Base-by-base conservation (phyloP, 2,329 filamentous ascomycete species). In the Chaetomiaceae sp. region DNA sequence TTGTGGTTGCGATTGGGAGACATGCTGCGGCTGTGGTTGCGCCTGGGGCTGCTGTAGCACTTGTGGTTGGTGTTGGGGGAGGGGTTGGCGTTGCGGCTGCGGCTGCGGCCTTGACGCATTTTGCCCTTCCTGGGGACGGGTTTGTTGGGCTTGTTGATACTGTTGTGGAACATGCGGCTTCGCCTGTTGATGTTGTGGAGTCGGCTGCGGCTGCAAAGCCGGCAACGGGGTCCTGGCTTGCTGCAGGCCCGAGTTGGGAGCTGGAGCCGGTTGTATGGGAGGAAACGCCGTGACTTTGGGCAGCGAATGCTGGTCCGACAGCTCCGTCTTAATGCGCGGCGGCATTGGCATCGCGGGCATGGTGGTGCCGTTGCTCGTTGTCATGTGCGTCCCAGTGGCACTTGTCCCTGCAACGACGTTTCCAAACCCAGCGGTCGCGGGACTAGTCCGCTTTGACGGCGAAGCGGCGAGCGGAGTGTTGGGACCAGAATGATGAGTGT, bases 401-500 rank as follows among this genome's bases (percentile, higher is more conserved):
- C 31, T 14, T 12, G 37, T 12, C 14, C 13, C 34, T 16, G 44
- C 19, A 16, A 31, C 23, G 14, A 33, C 14, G 10, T 42, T 49
- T n/a, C 47, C 47, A n/a, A 42, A 46, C n/a, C 39, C 55, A 38
- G 51, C 41, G 21, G 46, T 53, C n/a, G 42, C 38, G 4, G 56
- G 51, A 31, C 50, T 53, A 6, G 38, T 37, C 33, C 54, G 55
- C 19, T 52, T 33, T 14, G 53, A 34, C 5, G 55, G 46, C 6
- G 47, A 40, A 19, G 39, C 43, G 8, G 53, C 53, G 4, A 53
- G 50, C 19, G 51, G 48, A 13, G 43, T 33, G 48, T 40, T 50
- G 5, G 37, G 21, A 13, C 40, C 41, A 3, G 51, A 38, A 10
- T 54, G 56, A 46, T 60, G 56, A 46, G 54, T 64, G 55, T 74